Base-by-base conservation (phyloP, 2,329 filamentous ascomycete species). In the Claviceps humidiphila region DNA sequence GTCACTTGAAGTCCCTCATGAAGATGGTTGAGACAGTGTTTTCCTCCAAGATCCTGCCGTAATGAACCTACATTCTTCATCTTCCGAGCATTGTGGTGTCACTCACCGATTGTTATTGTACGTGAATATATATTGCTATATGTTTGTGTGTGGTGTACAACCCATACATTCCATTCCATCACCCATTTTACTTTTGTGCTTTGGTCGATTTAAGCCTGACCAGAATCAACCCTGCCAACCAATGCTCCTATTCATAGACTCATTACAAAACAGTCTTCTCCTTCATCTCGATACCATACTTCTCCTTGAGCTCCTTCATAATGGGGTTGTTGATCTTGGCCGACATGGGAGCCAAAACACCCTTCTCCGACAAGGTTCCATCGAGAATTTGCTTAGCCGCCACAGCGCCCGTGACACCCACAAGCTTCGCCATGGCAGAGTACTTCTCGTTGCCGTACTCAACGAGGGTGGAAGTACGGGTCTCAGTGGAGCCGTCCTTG, bases 381-480 rank as follows among this genome's bases (percentile, higher is more conserved):
- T 89, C 76, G 41, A 91, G 77, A 24, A 93, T 84, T 73, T 85
- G 80, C 75, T 87, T 77, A 56, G 89, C 85, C 45, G 88, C 88
- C 24, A 71, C 69, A 49, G 65, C 70, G 54, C 70, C 72, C 5
- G 86, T 85, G 4, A 89, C 75, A 64, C 87, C 87, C 52, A 94
- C 88, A 44, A 89, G 70, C 68, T 83, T 85, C 46, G 87, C 87
- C 89, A 95, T 95, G 59, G 86, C 81, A 4, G 78, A 84, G 73
- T 91, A 94, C 38, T 85, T 86, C 59, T 80, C 24, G 62, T 82
- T 82, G 66, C 89, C 89, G 68, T 94, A 91, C 66, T 94, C 88
- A 64, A 75, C 77, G 16, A 96, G 79, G 1, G 89, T 95, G 43
- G 84, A 88, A 24, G 87, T 90, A 57, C 84, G 76, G 45, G 82